Evolutionary conservation across 805 yeast genomes (phyloP).

Genomic region (Lipomyces japonicus): DNA sequence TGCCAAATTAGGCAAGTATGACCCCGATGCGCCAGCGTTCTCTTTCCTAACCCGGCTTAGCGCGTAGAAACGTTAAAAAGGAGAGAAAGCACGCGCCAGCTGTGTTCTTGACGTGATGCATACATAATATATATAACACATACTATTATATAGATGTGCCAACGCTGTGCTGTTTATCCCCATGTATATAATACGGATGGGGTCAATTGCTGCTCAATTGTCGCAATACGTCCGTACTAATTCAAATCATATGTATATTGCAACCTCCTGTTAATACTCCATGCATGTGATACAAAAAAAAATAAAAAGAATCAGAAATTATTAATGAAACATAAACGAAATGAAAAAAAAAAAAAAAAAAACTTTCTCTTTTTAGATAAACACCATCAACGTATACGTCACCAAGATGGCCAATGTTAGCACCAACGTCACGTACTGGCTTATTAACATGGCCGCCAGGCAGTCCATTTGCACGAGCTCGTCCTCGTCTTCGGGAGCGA

Average conservation of each 20-base stretch:
- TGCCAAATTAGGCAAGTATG: no score
- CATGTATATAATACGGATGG: no score
- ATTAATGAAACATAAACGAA: background rate
- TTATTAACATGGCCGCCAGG: slow-evolving; percentile 64
- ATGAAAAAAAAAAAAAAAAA: background rate
- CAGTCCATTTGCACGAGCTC: slow-evolving; percentile 66
- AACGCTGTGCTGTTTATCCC: no score
- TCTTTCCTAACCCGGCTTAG: no score
- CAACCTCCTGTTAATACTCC: no score
- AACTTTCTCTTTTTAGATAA: slow-evolving; percentile 17
- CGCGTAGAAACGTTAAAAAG: no score
- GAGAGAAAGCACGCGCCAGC: no score
- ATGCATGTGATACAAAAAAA: background rate
- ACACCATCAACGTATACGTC: slow-evolving; percentile 52
- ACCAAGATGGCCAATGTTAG: slow-evolving; percentile 72
- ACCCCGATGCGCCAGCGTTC: no score
- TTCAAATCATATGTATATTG: no score
- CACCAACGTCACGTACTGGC: slow-evolving; percentile 66
- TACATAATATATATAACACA: no score
- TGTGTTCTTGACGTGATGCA: no score
- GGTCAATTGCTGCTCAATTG: background rate
- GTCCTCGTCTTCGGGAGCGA: slow-evolving; percentile 60
- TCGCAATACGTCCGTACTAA: background rate
- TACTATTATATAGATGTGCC: no score
- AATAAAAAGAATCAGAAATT: background rate